These are phyloP conservation scores for Amanita thiersii DNA, from an alignment of 768 basidiomycete genomes.

Conservation along the genomic window DNA sequence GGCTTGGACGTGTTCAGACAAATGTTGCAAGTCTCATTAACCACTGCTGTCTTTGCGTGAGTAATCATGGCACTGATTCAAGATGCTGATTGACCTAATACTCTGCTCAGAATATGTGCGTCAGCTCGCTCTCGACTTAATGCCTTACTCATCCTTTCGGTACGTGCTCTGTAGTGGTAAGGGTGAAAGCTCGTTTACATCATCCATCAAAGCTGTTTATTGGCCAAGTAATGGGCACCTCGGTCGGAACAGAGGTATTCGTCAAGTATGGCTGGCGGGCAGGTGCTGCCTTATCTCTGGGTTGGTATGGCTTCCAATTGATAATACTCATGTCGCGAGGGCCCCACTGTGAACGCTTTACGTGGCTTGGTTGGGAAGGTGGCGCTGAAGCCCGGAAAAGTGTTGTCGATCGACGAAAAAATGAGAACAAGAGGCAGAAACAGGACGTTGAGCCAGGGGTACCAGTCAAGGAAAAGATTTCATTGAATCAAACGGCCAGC, in stretches of 20 bases:
- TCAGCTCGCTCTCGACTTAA: constrained; percentile 65
- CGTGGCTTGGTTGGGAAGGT: constrained; percentile 62
- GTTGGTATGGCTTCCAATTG: constrained; percentile 47
- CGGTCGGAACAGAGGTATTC: constrained; percentile 67
- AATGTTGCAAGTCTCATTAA: constrained; percentile 59
- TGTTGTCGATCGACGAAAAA: constrained; percentile 20
- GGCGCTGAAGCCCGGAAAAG: constrained; percentile 37
- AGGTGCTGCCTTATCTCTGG: constrained; percentile 52
- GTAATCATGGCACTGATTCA: constrained; percentile 9
- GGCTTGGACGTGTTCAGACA: constrained; percentile 74
- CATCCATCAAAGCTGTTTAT: constrained; percentile 44
- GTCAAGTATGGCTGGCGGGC: constrained; percentile 64
- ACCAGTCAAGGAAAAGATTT: too few relatives aligned
- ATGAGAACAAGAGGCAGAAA: background rate
- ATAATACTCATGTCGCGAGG: constrained; percentile 55
- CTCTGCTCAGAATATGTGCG: constrained; percentile 25
- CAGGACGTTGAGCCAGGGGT: background rate
- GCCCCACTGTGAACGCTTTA: constrained; percentile 49
- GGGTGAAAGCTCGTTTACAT: background rate
- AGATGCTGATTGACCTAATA: constrained; percentile 9
- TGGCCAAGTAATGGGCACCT: constrained; percentile 79
- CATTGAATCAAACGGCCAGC: too few relatives aligned
- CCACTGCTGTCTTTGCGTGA: constrained; percentile 52
- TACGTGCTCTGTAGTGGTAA: constrained; percentile 20
- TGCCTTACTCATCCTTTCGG: constrained; percentile 66